A percentile compares a stretch with the other conserved stretches of the same genome.
phyloP scores from a whole-genome alignment of 192 early-diverging fungal genomes.

The Linnemannia schmuckeri region DNA sequence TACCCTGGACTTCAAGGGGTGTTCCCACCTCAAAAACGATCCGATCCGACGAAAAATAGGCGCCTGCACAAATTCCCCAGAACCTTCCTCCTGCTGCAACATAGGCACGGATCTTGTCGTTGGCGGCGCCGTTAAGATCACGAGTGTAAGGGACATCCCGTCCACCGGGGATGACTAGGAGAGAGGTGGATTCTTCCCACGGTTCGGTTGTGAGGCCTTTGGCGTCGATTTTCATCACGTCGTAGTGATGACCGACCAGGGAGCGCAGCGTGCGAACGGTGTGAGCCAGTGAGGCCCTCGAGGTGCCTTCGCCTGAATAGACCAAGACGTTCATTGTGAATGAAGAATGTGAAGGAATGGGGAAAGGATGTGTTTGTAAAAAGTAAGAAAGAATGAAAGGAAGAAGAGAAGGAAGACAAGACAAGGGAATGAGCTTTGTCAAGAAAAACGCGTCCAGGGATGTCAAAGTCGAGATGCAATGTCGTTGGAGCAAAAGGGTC shows the following conservation, averaged over 20 bases:
- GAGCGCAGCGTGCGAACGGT: slow-evolving; percentile 79
- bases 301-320: slow-evolving; percentile 85
- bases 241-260: slow-evolving; percentile 86
- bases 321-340: slow-evolving; percentile 85
- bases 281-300: slow-evolving; percentile 68
- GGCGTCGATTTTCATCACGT: slow-evolving; percentile 88
- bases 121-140: slow-evolving; percentile 75
- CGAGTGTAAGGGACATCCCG: slow-evolving; percentile 86
- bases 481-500: background rate
- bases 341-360: background rate
- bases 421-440: background rate
- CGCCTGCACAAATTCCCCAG: slow-evolving; percentile 93
- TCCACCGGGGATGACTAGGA: slow-evolving; percentile 93
- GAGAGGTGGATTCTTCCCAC: slow-evolving; percentile 89
- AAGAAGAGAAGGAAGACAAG: background rate
- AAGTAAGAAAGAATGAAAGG: slow-evolving; percentile 11
- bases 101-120: slow-evolving; percentile 73
- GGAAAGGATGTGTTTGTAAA: background rate
- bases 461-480: background rate
- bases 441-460: background rate
- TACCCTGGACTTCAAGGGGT: slow-evolving; percentile 76
- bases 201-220: slow-evolving; percentile 79
- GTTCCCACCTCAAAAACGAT: slow-evolving; percentile 85
- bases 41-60: slow-evolving; percentile 79
- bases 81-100: slow-evolving; percentile 86